These are phyloP conservation scores for Cardamine occulta DNA, from an alignment of 345 rosid species.

Conservation along the genomic window DNA sequence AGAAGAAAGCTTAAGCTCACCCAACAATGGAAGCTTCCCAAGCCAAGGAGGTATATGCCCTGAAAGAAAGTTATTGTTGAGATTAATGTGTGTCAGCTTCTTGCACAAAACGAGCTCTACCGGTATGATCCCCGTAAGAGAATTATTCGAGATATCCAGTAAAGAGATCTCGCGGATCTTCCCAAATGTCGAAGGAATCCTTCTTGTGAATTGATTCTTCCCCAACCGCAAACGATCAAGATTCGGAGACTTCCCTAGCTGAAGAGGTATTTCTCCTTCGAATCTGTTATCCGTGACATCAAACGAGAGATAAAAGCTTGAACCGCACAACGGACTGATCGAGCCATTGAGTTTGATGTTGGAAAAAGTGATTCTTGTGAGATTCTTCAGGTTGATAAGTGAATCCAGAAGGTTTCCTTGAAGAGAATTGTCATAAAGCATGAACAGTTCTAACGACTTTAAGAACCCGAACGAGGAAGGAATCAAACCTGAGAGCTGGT, in stretches of 20 bases:
- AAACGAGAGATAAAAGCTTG: constrained; percentile 59
- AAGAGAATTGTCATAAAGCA: constrained; percentile 78
- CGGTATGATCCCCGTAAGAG: constrained; percentile 61
- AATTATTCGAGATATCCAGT: constrained; percentile 77
- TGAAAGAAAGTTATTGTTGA: constrained; percentile 60
- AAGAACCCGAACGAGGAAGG: constrained; percentile 81
- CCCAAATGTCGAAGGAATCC: constrained; percentile 64
- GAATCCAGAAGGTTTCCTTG: constrained; percentile 73
- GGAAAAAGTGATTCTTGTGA: constrained; percentile 78
- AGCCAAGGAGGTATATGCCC: constrained; percentile 77
- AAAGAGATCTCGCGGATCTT: constrained; percentile 61
- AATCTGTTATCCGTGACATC: constrained; percentile 84
- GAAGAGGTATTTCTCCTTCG: constrained; percentile 64
- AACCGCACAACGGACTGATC: constrained; percentile 67
- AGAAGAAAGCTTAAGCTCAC: constrained; percentile 81
- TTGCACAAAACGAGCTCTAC: constrained; percentile 54
- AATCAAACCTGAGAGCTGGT: constrained; percentile 69
- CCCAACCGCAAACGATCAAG: constrained; percentile 78
- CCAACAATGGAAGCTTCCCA: constrained; percentile 64
- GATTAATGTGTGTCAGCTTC: constrained; percentile 68
- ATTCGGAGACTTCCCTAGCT: constrained; percentile 58
- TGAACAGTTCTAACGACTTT: constrained; percentile 55
- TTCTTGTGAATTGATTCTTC: constrained; percentile 64
- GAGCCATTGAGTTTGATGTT: constrained; percentile 69
- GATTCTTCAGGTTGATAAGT: constrained; percentile 61